These are phyloP conservation scores for Setaria italica DNA, from an alignment of 202 grass and related monocot genomes.

Conservation along the genomic window DNA sequence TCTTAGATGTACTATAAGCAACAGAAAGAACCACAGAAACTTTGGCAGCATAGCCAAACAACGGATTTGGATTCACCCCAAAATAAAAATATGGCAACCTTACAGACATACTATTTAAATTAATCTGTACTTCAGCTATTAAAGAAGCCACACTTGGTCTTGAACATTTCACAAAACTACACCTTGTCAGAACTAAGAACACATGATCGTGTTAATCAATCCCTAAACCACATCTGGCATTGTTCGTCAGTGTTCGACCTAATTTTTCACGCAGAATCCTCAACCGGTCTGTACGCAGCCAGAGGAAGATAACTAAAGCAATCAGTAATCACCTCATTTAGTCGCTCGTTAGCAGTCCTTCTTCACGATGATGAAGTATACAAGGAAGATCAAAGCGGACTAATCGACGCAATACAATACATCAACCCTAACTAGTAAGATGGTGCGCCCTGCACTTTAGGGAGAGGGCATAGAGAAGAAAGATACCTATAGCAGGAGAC, in stretches of 20 bases:
- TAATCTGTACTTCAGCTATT: not conserved
- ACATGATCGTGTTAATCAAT: not conserved
- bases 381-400: not conserved
- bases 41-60: not conserved
- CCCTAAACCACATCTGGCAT: not conserved
- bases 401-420: not conserved
- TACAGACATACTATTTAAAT: too few species aligned
- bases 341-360: not conserved
- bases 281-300: too few species aligned
- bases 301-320: not conserved
- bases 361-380: not conserved
- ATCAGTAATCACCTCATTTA: not conserved
- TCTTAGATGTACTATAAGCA: not conserved
- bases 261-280: not conserved
- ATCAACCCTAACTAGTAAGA: slow-evolving; percentile 3
- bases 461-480: not conserved
- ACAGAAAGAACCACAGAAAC: not conserved
- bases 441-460: not conserved
- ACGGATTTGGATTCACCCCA: not conserved
- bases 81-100: not conserved
- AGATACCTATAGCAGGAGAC: not conserved
- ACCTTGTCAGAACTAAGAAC: not conserved
- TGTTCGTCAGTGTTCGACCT: not conserved
- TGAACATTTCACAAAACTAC: not conserved
- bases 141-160: not conserved